Percentiles rank a stretch among this genome's conserved stretches.
phyloP scores from a whole-genome alignment of 495 filamentous ascomycete species.

The Aspergillus heteromorphus region DNA sequence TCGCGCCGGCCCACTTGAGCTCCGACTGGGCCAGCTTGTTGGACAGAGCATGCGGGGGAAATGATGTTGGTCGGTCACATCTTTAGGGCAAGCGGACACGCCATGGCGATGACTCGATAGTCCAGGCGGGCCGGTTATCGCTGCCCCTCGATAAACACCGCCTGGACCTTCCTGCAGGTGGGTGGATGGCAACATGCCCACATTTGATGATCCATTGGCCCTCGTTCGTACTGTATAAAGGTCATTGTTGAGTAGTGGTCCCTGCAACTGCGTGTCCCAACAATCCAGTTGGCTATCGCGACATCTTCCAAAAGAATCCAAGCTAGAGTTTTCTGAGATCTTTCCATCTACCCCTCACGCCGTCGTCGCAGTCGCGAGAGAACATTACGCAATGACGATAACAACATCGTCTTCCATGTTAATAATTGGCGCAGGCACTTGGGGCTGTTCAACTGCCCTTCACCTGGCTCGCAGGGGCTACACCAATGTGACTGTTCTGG shows the following conservation, averaged over 20 bases:
- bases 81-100: background rate
- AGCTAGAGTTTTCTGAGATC: slow-evolving; percentile 31
- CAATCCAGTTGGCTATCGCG: background rate
- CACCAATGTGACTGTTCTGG: slow-evolving; percentile 42
- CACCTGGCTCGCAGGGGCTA: slow-evolving; percentile 46
- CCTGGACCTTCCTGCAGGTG: slow-evolving; percentile 12
- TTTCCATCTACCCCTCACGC: slow-evolving; percentile 24
- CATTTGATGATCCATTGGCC: slow-evolving; percentile 1
- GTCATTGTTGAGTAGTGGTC: background rate
- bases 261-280: background rate
- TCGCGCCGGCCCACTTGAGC: background rate
- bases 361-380: slow-evolving; percentile 39
- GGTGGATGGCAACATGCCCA: background rate
- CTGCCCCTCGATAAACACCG: slow-evolving; percentile 1
- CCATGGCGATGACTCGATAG: background rate
- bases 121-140: background rate
- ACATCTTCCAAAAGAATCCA: background rate
- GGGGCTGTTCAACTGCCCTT: slow-evolving; percentile 49
- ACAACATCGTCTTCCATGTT: slow-evolving; percentile 22
- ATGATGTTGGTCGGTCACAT: background rate
- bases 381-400: slow-evolving; percentile 30
- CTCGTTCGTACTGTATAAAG: background rate
- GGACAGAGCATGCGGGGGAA: slow-evolving; percentile 2
- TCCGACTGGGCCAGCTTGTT: background rate
- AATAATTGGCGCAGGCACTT: slow-evolving; percentile 45